A percentile compares a stretch with the other conserved stretches of the same genome.
Conservation (phyloP, 2,329 filamentous ascomycete species). For the Alternaria ethzedia region DNA sequence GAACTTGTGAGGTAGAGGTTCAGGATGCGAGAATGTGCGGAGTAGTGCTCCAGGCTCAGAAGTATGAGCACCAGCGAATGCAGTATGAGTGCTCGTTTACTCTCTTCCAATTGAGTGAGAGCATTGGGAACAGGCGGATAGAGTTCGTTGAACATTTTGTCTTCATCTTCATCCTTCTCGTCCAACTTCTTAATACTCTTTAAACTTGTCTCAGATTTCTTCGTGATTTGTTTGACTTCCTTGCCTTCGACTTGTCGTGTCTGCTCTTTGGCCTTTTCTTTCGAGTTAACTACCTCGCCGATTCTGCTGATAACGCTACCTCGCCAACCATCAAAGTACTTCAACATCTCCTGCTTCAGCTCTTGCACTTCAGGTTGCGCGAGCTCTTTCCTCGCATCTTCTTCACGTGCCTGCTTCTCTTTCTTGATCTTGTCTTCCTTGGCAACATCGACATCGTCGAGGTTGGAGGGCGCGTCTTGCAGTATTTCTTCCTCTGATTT, state of each 20-base stretch:
- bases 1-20: constrained; percentile 74
- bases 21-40: constrained; percentile 73
- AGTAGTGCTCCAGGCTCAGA: constrained; percentile 79
- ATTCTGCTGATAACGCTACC: constrained; percentile 72
- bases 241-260: constrained; percentile 27
- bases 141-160: constrained; percentile 49
- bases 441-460: constrained; percentile 32
- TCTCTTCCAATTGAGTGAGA: constrained; percentile 64
- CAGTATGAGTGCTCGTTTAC: constrained; percentile 71
- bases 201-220: constrained; percentile 26
- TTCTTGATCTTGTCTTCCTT: constrained; percentile 43
- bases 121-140: constrained; percentile 51
- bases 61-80: constrained; percentile 75
- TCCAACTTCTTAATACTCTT: constrained; percentile 36
- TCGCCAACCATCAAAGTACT: constrained; percentile 83
- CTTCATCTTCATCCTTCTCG: constrained; percentile 40
- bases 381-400: constrained; percentile 56
- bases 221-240: constrained; percentile 38
- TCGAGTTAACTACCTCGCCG: constrained; percentile 65
- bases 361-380: constrained; percentile 63
- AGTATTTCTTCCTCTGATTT: constrained; percentile 34
- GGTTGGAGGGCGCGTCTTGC: constrained; percentile 30
- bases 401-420: constrained; percentile 36
- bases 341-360: constrained; percentile 71
- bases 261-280: constrained; percentile 43